These are phyloP conservation scores for Leptodermis oblonga DNA, from an alignment of 257 asterid genomes.

Conservation along the genomic window DNA sequence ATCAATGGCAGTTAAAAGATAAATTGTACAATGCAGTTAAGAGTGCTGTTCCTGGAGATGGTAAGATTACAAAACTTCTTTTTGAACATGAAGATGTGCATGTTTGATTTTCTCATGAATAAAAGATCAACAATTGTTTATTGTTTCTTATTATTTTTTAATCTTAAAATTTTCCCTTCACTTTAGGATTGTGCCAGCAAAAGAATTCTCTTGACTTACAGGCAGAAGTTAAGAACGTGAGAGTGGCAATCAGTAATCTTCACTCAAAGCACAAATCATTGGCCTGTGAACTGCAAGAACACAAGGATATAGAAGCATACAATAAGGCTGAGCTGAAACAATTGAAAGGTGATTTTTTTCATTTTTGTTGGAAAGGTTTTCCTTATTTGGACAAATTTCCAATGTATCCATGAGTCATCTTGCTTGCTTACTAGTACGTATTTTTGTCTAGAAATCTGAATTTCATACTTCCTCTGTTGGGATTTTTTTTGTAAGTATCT, in stretches of 20 bases:
- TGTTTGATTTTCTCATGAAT: neutral
- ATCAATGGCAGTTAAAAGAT: slow-evolving; percentile 47
- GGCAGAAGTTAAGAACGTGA: slow-evolving; percentile 53
- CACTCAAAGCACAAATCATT: slow-evolving; percentile 71
- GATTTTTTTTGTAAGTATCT: neutral
- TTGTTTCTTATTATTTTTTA: slow-evolving; percentile 4
- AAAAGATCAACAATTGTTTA: neutral
- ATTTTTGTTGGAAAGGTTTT: neutral
- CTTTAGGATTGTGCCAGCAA: slow-evolving; percentile 51
- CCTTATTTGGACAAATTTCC: neutral
- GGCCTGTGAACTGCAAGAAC: slow-evolving; percentile 69
- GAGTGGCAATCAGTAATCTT: slow-evolving; percentile 51
- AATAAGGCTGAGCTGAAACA: slow-evolving; percentile 62
- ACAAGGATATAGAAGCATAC: slow-evolving; percentile 68
- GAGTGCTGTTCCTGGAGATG: slow-evolving; percentile 46
- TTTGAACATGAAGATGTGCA: slow-evolving; percentile 3
- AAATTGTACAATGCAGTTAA: slow-evolving; percentile 42
- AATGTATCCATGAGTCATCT: neutral
- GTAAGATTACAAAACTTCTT: slow-evolving; percentile 36
- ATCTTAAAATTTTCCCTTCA: slow-evolving; percentile 12
- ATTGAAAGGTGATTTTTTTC: slow-evolving; percentile 50
- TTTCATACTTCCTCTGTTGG: neutral
- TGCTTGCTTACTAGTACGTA: neutral
- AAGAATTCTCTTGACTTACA: slow-evolving; percentile 47
- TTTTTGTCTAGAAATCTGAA: neutral